Evolutionary conservation across 2,329 filamentous ascomycete genomes (phyloP), one percentile per base, ranked within the genome.

Genomic region (Colletotrichum sublineola): DNA sequence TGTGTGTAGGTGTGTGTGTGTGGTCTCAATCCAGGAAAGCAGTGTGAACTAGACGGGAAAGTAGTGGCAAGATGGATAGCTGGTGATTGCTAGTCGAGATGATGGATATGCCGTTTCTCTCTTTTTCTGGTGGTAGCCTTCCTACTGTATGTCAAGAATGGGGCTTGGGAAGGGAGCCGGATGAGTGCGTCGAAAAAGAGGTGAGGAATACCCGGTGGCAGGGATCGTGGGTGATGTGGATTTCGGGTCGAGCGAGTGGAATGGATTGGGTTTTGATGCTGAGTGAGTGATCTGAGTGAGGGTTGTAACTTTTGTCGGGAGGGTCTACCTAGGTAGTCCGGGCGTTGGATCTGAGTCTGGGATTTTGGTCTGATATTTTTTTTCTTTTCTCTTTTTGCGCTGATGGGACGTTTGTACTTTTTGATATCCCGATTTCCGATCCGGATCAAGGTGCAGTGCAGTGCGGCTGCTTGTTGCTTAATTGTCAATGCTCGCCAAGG

Each of bases 191-290:
- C 4, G 24, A 33, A 53, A 66, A 36, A 66, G n/a, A 57, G 33
- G 42, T 50, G 61, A 50, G 57, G 24, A n/a, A 44, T 33, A 29
- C 46, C 24, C n/a, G 14, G 42, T 36, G 42, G 36, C 64, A 71
- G 68, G 56, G 68, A 42, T 71, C 50, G 40, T 62, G 64, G 52
- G 38, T 68, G 68, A 68, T 62, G 36, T 62, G 57, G 66, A 31
- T 68, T 60, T 48, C 62, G 56, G 62, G 53, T 69, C 40, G 44
- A 56, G 50, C 24, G 40, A 46, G 62, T 33, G n/a, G 48, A 20
- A 46, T 64, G 38, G 50, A 50, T 64, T 64, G 50, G 50, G 50
- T 38, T 53, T 64, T 38, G 50, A 20, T 44, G 50, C 62, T 64
- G 48, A 64, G 62, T 56, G 57, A 60, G 55, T 52, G 48, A 63